phyloP scores from a whole-genome alignment of 345 rosid genomes.

The Kandelia obovata region DNA sequence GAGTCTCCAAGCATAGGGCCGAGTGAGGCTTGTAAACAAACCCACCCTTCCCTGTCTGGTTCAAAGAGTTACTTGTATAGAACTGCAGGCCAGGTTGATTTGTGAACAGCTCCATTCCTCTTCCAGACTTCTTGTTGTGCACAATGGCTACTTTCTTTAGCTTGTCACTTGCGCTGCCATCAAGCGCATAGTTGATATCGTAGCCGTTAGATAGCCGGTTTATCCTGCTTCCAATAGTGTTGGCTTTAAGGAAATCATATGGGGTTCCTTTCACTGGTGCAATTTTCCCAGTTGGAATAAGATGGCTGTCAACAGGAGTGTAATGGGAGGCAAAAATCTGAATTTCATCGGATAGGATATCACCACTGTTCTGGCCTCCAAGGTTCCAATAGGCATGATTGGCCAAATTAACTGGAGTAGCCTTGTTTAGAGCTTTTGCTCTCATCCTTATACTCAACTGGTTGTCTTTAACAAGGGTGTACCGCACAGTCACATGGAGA shows the following conservation, averaged over 20 bases:
- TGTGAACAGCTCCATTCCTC: slow-evolving; percentile 59
- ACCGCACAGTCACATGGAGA: slow-evolving; percentile 42
- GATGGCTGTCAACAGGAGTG: slow-evolving; percentile 54
- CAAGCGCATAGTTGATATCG: slow-evolving; percentile 72
- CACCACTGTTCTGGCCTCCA: slow-evolving; percentile 69
- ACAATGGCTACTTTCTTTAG: slow-evolving; percentile 59
- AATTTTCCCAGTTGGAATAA: slow-evolving; percentile 75
- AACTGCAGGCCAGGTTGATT: slow-evolving; percentile 80
- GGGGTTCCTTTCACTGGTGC: slow-evolving; percentile 66
- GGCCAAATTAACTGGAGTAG: slow-evolving; percentile 81
- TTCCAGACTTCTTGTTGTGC: slow-evolving; percentile 57
- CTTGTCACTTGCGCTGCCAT: slow-evolving; percentile 23
- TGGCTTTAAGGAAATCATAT: slow-evolving; percentile 61
- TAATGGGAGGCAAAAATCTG: slow-evolving; percentile 60
- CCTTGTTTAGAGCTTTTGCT: slow-evolving; percentile 62
- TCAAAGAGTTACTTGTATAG: slow-evolving; percentile 56
- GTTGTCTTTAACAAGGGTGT: slow-evolving; percentile 38
- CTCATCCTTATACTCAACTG: slow-evolving; percentile 56
- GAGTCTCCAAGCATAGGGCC: slow-evolving; percentile 85
- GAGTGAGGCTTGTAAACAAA: slow-evolving; percentile 50
- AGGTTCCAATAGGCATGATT: slow-evolving; percentile 90
- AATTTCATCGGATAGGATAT: slow-evolving; percentile 60
- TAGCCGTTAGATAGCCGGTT: slow-evolving; percentile 56
- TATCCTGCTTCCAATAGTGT: slow-evolving; percentile 50
- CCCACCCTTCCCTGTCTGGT: slow-evolving; percentile 70